A percentile compares a stretch with the other conserved stretches of the same genome.
phyloP scores from a whole-genome alignment of 805 yeast genomes.

The Yamadazyma endophytica region DNA sequence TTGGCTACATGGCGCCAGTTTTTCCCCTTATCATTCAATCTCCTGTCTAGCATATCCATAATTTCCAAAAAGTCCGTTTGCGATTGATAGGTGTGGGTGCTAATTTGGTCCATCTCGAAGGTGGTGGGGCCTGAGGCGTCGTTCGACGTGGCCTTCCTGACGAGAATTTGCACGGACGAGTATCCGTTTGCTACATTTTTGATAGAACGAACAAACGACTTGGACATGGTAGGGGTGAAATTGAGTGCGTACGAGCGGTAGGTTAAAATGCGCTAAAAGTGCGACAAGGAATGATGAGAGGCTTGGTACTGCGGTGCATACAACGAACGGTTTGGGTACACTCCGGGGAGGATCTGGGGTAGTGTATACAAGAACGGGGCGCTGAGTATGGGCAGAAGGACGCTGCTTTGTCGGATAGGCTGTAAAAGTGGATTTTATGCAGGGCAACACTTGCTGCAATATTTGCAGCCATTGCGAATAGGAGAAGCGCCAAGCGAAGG shows the following conservation, averaged over 20 bases:
- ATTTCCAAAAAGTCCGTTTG: conserved; percentile 76
- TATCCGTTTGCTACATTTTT: conserved; percentile 91
- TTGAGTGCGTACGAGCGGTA: conserved; percentile 50
- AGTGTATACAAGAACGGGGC: too few species aligned
- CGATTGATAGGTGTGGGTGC: conserved; percentile 64
- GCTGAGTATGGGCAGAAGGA: too few species aligned
- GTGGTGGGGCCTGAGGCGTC: conserved; percentile 83
- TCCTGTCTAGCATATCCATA: conserved; percentile 90
- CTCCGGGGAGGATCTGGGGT: too few species aligned
- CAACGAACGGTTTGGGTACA: too few species aligned
- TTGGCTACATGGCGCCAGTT: conserved; percentile 97
- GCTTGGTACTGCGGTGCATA: too few species aligned
- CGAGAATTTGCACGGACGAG: conserved; percentile 77
- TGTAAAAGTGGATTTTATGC: too few species aligned
- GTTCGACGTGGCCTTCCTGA: conserved; percentile 89
- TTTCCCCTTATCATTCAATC: conserved; percentile 93
- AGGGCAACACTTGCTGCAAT: too few species aligned
- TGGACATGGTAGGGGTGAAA: conserved; percentile 68
- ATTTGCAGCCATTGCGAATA: too few species aligned
- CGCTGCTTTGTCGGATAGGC: too few species aligned
- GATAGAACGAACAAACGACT: conserved; percentile 72
- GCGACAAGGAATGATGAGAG: too few species aligned
- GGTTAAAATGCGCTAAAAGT: too few species aligned
- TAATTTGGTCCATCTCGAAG: conserved; percentile 77
- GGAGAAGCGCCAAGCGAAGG: too few species aligned